Base-by-base conservation (phyloP, 2,329 filamentous ascomycete species). In the Blastomyces silverae region DNA sequence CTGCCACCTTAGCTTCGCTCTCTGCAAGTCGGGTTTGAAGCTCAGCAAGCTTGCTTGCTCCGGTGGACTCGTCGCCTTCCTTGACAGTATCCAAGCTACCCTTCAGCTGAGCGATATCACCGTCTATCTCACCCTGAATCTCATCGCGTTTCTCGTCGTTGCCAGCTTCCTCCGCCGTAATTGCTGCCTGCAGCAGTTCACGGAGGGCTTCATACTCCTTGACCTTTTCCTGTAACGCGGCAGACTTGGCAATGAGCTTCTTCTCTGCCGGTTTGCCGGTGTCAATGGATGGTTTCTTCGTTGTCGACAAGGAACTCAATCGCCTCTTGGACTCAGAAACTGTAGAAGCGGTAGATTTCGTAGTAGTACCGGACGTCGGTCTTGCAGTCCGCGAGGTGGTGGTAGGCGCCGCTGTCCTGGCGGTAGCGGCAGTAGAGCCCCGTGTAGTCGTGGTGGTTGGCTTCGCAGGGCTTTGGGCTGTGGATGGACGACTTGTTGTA, bases 381-480 rank as follows among this genome's bases (percentile, higher is more conserved):
- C 34, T 25, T 39, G 65, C 53, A 31, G 63, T 46, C 37, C 67
- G 63, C 37, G 66, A 42, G 44, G 69, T 59, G 11, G 72, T 69
- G 11, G 70, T 69, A n/a, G 68, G 44, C 48, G 69, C 62, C 56
- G 70, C 66, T 55, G 69, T 65, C 17, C 57, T 67, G 37, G 70
- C 64, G 13, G 67, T 68, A 53, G 60, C 70, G 37, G 60, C 69
- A 37, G 65, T 68, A 25, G 71, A 65, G 48, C 67, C 64, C 61
- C 69, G 58, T 2, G 42, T 34, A 17, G 28, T 70, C 52, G 68
- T 62, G 3, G 67, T 74, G 70, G 50, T 28, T 53, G 48, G 70
- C 70, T 62, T 78, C 70, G 31, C 77, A 69, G 42, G 73, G 68
- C 65, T 76, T 71, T 65, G 77, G 73, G 67, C 76, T 69, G 52